A percentile compares a stretch with the other conserved stretches of the same genome.
Evolutionary conservation across 805 yeast species (phyloP).

Genomic region (Metschnikowia aberdeeniae): DNA sequence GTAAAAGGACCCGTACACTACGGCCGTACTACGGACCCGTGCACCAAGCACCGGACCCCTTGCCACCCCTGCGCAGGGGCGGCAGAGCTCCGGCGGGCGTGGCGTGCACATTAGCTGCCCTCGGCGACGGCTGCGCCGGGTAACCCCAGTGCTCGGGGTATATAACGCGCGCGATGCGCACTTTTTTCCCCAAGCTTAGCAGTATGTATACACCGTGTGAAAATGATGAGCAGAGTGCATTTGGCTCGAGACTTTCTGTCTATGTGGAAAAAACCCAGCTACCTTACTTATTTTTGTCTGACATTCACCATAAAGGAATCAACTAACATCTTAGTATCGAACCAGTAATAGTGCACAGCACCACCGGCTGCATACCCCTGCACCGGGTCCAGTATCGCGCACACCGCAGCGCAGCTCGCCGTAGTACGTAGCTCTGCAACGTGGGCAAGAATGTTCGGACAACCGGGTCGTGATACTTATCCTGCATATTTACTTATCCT

Average conservation of each 20-base stretch:
- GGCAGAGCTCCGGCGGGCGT: too few species aligned
- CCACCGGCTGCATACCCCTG: too few species aligned
- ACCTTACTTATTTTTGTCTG: slow-evolving; percentile 59
- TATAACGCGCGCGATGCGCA: slow-evolving; percentile 1
- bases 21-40: too few species aligned
- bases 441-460: too few species aligned
- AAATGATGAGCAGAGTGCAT: slow-evolving; percentile 96
- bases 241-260: slow-evolving; percentile 97
- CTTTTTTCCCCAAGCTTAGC: background rate
- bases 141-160: slow-evolving; percentile 2
- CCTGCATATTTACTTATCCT: too few species aligned
- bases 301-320: slow-evolving; percentile 5
- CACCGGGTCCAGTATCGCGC: too few species aligned
- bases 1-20: too few species aligned
- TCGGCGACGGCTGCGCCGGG: slow-evolving; percentile 3
- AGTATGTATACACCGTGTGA: slow-evolving; percentile 11
- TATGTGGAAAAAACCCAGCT: slow-evolving; percentile 99
- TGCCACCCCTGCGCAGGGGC: too few species aligned
- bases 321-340: background rate
- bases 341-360: background rate
- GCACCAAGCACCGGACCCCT: too few species aligned
- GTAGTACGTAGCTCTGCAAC: too few species aligned
- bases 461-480: too few species aligned
- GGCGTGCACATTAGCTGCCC: background rate
- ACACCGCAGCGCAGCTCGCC: too few species aligned